Evolutionary conservation across 2,329 filamentous ascomycete species (phyloP), one percentile per base, ranked within the genome.

Genomic region (Diplodia seriata): DNA sequence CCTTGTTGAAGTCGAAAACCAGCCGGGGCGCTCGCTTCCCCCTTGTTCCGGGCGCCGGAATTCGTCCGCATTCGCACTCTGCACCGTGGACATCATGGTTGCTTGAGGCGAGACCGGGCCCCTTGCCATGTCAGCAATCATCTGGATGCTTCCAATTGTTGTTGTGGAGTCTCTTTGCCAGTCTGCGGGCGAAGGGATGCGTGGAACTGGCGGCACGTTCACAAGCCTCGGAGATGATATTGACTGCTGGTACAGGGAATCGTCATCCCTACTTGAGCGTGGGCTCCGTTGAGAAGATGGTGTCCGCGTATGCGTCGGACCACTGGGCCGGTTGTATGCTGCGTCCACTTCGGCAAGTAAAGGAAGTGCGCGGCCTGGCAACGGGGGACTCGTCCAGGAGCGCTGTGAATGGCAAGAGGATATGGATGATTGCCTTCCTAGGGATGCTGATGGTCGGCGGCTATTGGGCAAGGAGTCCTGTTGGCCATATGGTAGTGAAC

Each of bases 121-220:
- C 31, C 59, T 36, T 33, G 59, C 14, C 33, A 63, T 51, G 9
- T 51, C 59, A 49, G 59, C 29, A 14, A 51, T 31, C 18, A 63
- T 49, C 12, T 38, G 43, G 18, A 31, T 20, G 23, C 59, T 63
- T 18, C n/a, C 59, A n/a, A 63, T 51, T 18, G 59, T 63, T 15
- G 59, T 20, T 51, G 59, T 26, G 31, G 59, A 63, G n/a, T 63
- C 59, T 9, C 59, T 51, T 20, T 49, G 59, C 59, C 59, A 63
- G 9, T 63, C 59, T n/a, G 12, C 7, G 4, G 59, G 59, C 4
- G 43, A 29, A 26, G 59, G 47, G 9, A 63, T 63, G 6, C n/a
- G 9, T 12, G 59, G 59, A 26, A 63, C 59, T n/a, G 59, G 59
- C 3, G 59, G 59, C 8, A 51, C 59, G 14, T 63, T 23, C n/a